Base-by-base conservation (phyloP, 495 filamentous ascomycete genomes). In the Neurospora sp. region DNA sequence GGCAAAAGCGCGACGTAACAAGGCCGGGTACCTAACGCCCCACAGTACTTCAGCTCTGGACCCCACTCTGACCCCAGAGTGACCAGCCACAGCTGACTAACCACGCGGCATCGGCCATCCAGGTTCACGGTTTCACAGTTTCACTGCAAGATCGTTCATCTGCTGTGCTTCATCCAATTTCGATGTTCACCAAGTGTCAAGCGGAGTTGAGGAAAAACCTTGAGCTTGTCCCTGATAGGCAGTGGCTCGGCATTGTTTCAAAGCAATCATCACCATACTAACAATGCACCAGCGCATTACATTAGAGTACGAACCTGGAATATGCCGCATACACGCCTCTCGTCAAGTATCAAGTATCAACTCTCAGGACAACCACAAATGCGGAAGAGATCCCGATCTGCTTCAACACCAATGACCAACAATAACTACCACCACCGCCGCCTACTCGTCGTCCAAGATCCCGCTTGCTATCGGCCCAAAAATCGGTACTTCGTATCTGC, bases 391-490 rank as follows among this genome's bases (percentile, higher is more conserved):
- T 61, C 14, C 53, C 22, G 22, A 61, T 18, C 12, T 16, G 0
- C 14, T 18, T 18, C 0, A 61, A 16, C 53, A 1, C 6, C 53
- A 35, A 61, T 31, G 7, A 35, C 14, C 53, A 1, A 5, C 53
- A 18, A 61, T 31, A 3, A 35, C 14, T 12, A 61, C 40, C 16
- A 42, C 73, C 35, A 9, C 14, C 31, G 20, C 12, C 11, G 10
- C 20, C 73, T 82, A 98, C 84, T 98, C 95, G 80, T 96, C 91
- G 82, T 98, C 95, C 72, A 98, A 86, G 81, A 97, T 94, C 31
- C 91, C 91, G 83, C 92, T 97, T 44, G 95, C 95, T 79, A 97
- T 84, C 41, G 84, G 84, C 10, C 93, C 93, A 78, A 98, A 91
- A 80, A 96, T 88, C 4, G 95, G 95, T n/a, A 97, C 88, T 80